Evolutionary conservation across 1,139 yeast genomes (phyloP), one percentile per base, ranked within the genome.

Genomic region (Taphrina wiesneri): DNA sequence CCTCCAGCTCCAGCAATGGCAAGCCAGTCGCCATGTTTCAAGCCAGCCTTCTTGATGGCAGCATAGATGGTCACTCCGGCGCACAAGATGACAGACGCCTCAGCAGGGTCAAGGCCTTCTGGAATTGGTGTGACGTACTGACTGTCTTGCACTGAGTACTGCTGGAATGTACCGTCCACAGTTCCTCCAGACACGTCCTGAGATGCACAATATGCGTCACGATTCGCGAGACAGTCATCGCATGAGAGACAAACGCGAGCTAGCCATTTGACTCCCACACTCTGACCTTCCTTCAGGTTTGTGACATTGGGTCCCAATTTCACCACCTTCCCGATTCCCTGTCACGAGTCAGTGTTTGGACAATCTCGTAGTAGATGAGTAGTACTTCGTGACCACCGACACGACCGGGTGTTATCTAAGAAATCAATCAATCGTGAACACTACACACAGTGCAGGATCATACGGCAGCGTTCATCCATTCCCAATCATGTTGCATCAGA

Each of bases 61-160:
- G 87, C 87, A 83, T 87, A 88, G 68, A 86, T 92, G 63, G 95
- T 88, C 78, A 88, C 83, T 78, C 95, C 95, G 54, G 93, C 95
- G 78, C 95, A 88, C 60, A 79, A 57, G 26, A 62, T 46, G 34
- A 53, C 60, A 34, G 59, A 62, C 46, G 85, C 85, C 71, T 81
- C 78, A 67, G 92, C 91, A 74, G 88, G 83, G 74, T 88, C 90
- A 64, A 88, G 80, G 70, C 86, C 87, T 71, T 79, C 75, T 67
- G 92, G 89, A 72, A 89, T 84, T 74, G 83, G 81, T 49, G 96
- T 95, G 66, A 95, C 96, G 75, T 88, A 96, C 68, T 87, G 83
- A 56, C 93, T 93, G 77, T 88, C 92, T 68, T 95, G 93, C 70
- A 91, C 85, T 51, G 90, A 90, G 76, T 87, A 88, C 78, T 88